A percentile compares a stretch with the other conserved stretches of the same genome.
Evolutionary conservation across 768 basidiomycete genomes (phyloP).

Genomic region (Astraeus odoratus): DNA sequence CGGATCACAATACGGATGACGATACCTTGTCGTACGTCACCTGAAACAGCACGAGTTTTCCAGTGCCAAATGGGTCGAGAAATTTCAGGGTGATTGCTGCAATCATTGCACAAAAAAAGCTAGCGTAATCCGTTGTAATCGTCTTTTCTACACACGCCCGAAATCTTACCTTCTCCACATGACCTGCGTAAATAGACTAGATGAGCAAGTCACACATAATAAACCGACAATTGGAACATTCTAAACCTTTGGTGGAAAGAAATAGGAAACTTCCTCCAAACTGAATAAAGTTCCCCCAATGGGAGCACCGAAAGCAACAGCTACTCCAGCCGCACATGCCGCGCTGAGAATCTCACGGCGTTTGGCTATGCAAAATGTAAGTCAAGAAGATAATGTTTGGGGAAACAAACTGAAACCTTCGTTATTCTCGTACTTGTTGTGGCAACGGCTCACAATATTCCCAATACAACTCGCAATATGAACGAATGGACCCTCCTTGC

Average conservation of each 20-base stretch:
- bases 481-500: conserved; percentile 77
- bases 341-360: conserved; percentile 92
- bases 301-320: conserved; percentile 95
- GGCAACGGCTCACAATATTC: conserved; percentile 85
- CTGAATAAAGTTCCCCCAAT: conserved; percentile 92
- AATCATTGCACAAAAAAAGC: conserved; percentile 98
- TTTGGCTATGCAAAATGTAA: conserved; percentile 51
- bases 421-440: conserved; percentile 88
- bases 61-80: conserved; percentile 92
- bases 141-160: neutral
- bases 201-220: neutral
- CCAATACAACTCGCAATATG: conserved; percentile 91
- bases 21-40: conserved; percentile 80
- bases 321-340: conserved; percentile 94
- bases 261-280: conserved; percentile 93
- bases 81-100: conserved; percentile 91
- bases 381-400: neutral
- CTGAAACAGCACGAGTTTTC: conserved; percentile 88
- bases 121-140: conserved; percentile 26
- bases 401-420: conserved; percentile 52
- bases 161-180: conserved; percentile 84
- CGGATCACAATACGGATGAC: neutral
- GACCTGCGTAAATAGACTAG: conserved; percentile 35
- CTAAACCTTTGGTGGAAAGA: conserved; percentile 85
- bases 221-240: neutral